A percentile compares a stretch with the other conserved stretches of the same genome.
Evolutionary conservation across 2,329 filamentous ascomycete genomes (phyloP).

Genomic region (Tolypocladium inflatum): DNA sequence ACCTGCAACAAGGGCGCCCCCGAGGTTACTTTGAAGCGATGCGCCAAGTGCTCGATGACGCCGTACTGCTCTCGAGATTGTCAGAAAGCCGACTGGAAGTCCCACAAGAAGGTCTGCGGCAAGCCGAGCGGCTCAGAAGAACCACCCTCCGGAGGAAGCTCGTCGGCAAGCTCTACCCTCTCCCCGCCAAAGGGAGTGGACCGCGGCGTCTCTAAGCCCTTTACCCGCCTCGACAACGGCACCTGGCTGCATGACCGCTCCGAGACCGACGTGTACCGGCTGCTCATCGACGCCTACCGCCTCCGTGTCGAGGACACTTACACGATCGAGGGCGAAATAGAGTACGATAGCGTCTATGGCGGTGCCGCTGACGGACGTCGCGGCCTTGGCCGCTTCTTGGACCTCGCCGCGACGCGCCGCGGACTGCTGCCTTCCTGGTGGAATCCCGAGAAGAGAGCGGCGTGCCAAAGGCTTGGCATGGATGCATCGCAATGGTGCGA

Average conservation of each 20-base stretch:
- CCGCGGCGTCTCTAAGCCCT: conserved; percentile 21
- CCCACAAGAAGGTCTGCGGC: conserved; percentile 34
- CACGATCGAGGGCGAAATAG: conserved; percentile 14
- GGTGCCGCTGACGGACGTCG: conserved; percentile 10
- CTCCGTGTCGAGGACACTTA: conserved; percentile 31
- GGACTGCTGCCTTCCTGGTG: conserved; percentile 25
- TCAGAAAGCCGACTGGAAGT: conserved; percentile 40
- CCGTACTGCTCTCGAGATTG: conserved; percentile 43
- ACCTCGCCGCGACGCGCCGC: conserved; percentile 10
- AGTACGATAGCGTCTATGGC: conserved; percentile 19
- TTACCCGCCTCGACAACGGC: conserved; percentile 26
- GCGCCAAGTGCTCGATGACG: conserved; percentile 35
- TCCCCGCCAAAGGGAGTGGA: conserved; percentile 19
- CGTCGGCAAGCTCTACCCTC: not conserved
- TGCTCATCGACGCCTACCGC: conserved; percentile 39
- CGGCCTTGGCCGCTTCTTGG: conserved; percentile 28
- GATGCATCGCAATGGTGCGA: conserved; percentile 13
- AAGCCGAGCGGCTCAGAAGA: conserved; percentile 4
- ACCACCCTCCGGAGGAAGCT: not conserved
- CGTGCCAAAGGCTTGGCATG: too few species aligned
- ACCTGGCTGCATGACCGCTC: conserved; percentile 34
- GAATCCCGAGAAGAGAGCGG: conserved; percentile 22
- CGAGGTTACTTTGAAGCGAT: conserved; percentile 23
- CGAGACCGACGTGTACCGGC: conserved; percentile 31
- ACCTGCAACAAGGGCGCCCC: conserved; percentile 18